Evolutionary conservation across 2,329 filamentous ascomycete genomes (phyloP).

Genomic region (Trichoderma endophyticum): DNA sequence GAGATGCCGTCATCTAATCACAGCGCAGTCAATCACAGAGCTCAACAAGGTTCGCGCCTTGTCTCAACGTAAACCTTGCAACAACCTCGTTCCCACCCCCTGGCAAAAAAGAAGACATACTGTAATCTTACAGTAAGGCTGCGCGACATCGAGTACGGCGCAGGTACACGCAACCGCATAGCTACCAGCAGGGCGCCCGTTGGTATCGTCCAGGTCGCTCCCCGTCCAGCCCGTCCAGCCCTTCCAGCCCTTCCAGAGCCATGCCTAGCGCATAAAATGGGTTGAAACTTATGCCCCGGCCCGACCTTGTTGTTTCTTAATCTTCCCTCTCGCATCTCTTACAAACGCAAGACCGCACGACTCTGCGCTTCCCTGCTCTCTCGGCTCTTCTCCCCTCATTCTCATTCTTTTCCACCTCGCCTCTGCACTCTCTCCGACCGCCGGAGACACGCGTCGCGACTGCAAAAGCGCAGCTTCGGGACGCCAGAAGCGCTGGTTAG

Average conservation of each 20-base stretch:
- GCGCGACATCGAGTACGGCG: not conserved
- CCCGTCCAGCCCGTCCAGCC: not conserved
- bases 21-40: not conserved
- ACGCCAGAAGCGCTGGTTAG: constrained; percentile 9
- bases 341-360: not conserved
- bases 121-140: not conserved
- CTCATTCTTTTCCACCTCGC: not conserved
- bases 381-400: not conserved
- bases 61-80: not conserved
- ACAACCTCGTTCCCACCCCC: not conserved
- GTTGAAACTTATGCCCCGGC: constrained; percentile 13
- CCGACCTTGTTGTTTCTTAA: not conserved
- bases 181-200: not conserved
- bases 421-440: not conserved
- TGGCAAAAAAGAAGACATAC: not conserved
- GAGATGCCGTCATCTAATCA: not conserved
- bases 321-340: not conserved
- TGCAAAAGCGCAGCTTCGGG: constrained; percentile 2
- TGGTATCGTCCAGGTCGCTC: not conserved
- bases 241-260: not conserved
- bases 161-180: not conserved
- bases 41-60: not conserved
- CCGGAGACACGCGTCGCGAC: constrained; percentile 7
- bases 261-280: constrained; percentile 18
- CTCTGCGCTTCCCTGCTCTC: not conserved